Percentiles rank a stretch among this genome's conserved stretches.
These are phyloP conservation scores for Yamadazyma philogaea DNA, from an alignment of 805 yeast species.

Conservation along the genomic window DNA sequence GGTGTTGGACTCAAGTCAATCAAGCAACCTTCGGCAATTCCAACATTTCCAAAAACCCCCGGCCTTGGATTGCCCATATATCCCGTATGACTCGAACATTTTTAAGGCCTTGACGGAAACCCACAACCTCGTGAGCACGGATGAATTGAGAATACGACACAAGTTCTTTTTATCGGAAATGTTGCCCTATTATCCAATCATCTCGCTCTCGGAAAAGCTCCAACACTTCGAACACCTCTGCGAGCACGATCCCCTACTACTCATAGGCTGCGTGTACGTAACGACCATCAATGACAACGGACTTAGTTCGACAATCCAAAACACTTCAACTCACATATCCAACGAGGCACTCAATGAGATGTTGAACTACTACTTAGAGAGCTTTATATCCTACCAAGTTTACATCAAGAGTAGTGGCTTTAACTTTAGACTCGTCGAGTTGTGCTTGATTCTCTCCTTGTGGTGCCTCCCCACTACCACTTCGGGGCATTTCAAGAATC, in stretches of 20 bases:
- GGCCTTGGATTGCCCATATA: slow-evolving; percentile 16
- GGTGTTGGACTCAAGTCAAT: slow-evolving; percentile 4
- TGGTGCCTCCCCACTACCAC: slow-evolving; percentile 55
- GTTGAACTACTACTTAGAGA: slow-evolving; percentile 43
- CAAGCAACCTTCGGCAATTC: slow-evolving; percentile 13
- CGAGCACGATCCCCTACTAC: slow-evolving; percentile 41
- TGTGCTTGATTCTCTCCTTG: slow-evolving; percentile 43
- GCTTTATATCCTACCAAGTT: slow-evolving; percentile 42
- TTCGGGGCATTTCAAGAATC: slow-evolving; percentile 53
- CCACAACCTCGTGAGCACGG: slow-evolving; percentile 27
- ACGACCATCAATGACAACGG: slow-evolving; percentile 44
- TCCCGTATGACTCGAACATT: slow-evolving; percentile 17
- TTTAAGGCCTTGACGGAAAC: slow-evolving; percentile 35
- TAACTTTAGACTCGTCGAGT: slow-evolving; percentile 38
- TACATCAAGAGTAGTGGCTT: slow-evolving; percentile 43
- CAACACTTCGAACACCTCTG: slow-evolving; percentile 39
- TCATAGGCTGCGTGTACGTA: slow-evolving; percentile 44
- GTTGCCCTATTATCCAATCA: slow-evolving; percentile 48
- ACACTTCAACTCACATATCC: slow-evolving; percentile 10
- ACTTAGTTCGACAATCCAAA: slow-evolving; percentile 11
- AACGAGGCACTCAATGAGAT: slow-evolving; percentile 40
- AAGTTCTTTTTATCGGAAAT: slow-evolving; percentile 35
- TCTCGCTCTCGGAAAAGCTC: slow-evolving; percentile 35
- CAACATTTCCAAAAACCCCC: slow-evolving; percentile 16
- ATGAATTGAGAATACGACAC: slow-evolving; percentile 34